Evolutionary conservation across 495 filamentous ascomycete genomes (phyloP), one percentile per base, ranked within the genome.

Genomic region (Emericellopsis terricola): DNA sequence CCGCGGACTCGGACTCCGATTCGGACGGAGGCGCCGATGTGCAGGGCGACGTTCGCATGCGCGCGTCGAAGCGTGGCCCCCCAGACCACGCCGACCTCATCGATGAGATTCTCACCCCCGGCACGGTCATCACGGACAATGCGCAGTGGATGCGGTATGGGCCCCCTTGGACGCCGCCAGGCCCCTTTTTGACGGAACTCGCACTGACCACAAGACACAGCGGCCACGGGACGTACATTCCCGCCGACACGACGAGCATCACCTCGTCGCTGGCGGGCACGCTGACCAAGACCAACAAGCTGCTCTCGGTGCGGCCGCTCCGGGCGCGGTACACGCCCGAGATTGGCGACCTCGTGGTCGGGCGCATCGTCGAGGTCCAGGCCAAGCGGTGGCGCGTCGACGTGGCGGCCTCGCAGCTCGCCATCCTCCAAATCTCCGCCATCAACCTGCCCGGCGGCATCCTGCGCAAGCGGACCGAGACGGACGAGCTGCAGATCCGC

Each of bases 361-460:
- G 89, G 26, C 76, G 89, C 38, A 93, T 97, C 42, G 72, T 87
- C 40, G 79, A 86, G 48, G 89, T 96, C 11, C 84, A 93, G 47
- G 69, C 76, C 5, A 73, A 74, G 50, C 76, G 86, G 18, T 97
- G 89, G 89, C 80, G 77, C 40, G 87, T 96, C 41, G 91, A 97
- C 49, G 76, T 97, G 29, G 77, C 79, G 33, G 76, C 78, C 14
- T 76, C 83, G 0, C 68, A 86, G 23, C 74, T 92, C 1, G 86
- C 87, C 0, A 62, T 72, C 15, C 69, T 97, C 0, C 84, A 83
- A 4, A 68, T 97, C 4, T 75, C 68, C 32, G 76, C 81, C 26
- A 96, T 97, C 55, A 96, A 97, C 48, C 59, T 96, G 2, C 91
- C 89, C 7, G 89, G 89, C 31, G 87, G 89, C 20, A 93, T 94